phyloP scores from a whole-genome alignment of 129 eudicot genomes.

The sunflower (Helianthus annuus) region HanXRQr2.0-SUNRISE NC_035435.2:141388340-141388839 shows the following conservation, averaged over 20 bases:
- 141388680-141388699: constrained; percentile 68
- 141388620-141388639: constrained; percentile 72
- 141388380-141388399: too few relatives aligned
- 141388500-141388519: constrained; percentile 51
- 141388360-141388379: too few relatives aligned
- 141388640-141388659: constrained; percentile 59
- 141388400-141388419: constrained; percentile 35
- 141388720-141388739: constrained; percentile 31
- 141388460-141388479: constrained; percentile 73
- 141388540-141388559: constrained; percentile 61
- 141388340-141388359: too few relatives aligned
- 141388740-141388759: neutral
- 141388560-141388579: constrained; percentile 71
- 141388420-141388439: constrained; percentile 52
- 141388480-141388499: constrained; percentile 72
- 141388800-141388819: constrained; percentile 5
- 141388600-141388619: constrained; percentile 82
- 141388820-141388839: neutral
- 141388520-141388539: constrained; percentile 59
- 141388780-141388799: constrained; percentile 11
- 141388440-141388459: constrained; percentile 57
- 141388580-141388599: constrained; percentile 79
- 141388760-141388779: constrained; percentile 11
- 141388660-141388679: constrained; percentile 64
- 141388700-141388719: constrained; percentile 79